phyloP scores from a whole-genome alignment of 768 basidiomycete species.

The Boletales sp. region DNA sequence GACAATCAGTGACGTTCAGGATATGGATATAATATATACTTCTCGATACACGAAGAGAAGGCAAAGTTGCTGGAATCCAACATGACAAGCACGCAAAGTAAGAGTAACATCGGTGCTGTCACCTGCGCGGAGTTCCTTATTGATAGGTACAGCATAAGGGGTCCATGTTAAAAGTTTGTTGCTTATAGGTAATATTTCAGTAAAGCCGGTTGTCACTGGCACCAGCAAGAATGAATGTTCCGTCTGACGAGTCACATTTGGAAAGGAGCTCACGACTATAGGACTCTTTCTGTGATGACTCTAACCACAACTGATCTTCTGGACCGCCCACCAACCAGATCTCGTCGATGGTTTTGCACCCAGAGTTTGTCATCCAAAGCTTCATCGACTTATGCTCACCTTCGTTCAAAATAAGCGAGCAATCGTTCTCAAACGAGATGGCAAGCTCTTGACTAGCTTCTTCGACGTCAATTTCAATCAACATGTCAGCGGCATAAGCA shows the following conservation, averaged over 20 bases:
- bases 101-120: conserved; percentile 51
- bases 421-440: conserved; percentile 53
- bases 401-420: conserved; percentile 50
- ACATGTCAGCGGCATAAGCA: conserved; percentile 67
- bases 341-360: conserved; percentile 56
- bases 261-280: conserved; percentile 13
- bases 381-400: conserved; percentile 61
- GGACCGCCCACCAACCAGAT: conserved; percentile 65
- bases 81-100: conserved; percentile 47
- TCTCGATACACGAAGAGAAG: conserved; percentile 68
- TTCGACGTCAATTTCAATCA: conserved; percentile 59
- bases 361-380: conserved; percentile 66
- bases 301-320: conserved; percentile 63
- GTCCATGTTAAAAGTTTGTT: conserved; percentile 51
- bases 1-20: background rate
- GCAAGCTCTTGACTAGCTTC: conserved; percentile 62
- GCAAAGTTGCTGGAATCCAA: conserved; percentile 50
- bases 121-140: conserved; percentile 40
- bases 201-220: conserved; percentile 10
- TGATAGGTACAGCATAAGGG: conserved; percentile 47
- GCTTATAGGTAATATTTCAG: conserved; percentile 41
- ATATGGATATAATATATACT: conserved; percentile 31
- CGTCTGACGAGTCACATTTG: background rate
- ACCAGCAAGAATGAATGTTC: conserved; percentile 12
- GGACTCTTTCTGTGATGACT: conserved; percentile 16